A percentile compares a stretch with the other conserved stretches of the same genome.
These are phyloP conservation scores for Cruciata laevipes DNA, from an alignment of 257 asterid genomes.

Conservation along the genomic window DNA sequence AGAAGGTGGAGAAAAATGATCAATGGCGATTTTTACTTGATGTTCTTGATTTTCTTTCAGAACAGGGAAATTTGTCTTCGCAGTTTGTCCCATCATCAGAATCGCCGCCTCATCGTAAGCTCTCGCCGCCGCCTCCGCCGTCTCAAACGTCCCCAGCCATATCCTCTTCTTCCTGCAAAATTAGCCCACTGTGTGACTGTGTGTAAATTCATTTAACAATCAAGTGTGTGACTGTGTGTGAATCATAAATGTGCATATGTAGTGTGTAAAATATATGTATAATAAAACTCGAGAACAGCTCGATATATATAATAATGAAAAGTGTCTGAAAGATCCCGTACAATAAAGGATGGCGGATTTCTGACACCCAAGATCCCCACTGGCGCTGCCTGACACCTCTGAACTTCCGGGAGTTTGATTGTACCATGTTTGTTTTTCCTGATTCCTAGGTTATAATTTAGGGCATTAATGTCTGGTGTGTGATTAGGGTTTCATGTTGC, in stretches of 20 bases:
- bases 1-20: neutral
- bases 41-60: neutral
- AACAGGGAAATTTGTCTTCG: slow-evolving; percentile 55
- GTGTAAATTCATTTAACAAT: no score
- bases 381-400: slow-evolving; percentile 88
- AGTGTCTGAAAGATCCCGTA: slow-evolving; percentile 15
- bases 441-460: neutral
- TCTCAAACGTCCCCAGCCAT: slow-evolving; percentile 74
- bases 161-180: slow-evolving; percentile 57
- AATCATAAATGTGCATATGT: neutral
- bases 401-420: slow-evolving; percentile 40
- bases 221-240: no score
- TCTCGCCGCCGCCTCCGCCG: slow-evolving; percentile 70
- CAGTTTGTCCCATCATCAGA: slow-evolving; percentile 62
- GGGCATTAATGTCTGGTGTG: neutral
- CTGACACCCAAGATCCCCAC: slow-evolving; percentile 93
- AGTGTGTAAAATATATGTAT: neutral
- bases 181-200: neutral
- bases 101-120: slow-evolving; percentile 69
- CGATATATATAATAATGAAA: no score
- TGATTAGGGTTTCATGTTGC: neutral
- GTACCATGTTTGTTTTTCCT: slow-evolving; percentile 36
- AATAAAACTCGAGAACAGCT: no score
- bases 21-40: neutral
- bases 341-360: slow-evolving; percentile 73